These are phyloP conservation scores for Westerdykella ornata DNA, from an alignment of 2,329 filamentous ascomycete species.

Conservation along the genomic window DNA sequence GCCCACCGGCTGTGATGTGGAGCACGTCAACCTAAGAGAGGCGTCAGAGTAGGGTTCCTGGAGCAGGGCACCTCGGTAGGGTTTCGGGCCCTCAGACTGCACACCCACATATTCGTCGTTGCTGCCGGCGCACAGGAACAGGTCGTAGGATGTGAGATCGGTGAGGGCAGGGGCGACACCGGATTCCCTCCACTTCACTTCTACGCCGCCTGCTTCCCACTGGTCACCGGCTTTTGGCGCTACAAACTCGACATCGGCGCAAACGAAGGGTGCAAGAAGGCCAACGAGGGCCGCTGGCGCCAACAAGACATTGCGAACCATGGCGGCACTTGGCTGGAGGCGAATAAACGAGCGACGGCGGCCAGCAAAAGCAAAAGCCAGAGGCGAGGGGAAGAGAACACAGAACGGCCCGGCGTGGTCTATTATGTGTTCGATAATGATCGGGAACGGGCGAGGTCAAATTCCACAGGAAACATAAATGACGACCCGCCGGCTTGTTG, in stretches of 20 bases:
- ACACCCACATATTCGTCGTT: conserved; percentile 35
- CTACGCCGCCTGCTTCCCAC: conserved; percentile 46
- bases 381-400: neutral
- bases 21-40: conserved; percentile 37
- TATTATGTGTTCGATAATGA: neutral
- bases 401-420: neutral
- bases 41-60: neutral
- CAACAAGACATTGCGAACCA: conserved; percentile 19
- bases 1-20: conserved; percentile 36
- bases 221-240: conserved; percentile 47
- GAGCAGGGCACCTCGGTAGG: neutral
- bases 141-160: conserved; percentile 49
- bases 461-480: too few relatives aligned
- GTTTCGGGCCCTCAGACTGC: conserved; percentile 40
- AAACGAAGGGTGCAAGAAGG: conserved; percentile 38
- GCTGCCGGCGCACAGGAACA: conserved; percentile 57
- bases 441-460: too few relatives aligned
- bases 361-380: neutral
- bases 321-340: conserved; percentile 9
- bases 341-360: conserved; percentile 13
- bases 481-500: too few relatives aligned
- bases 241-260: conserved; percentile 51
- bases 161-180: conserved; percentile 45
- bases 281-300: conserved; percentile 26
- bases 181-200: conserved; percentile 53